These are phyloP conservation scores for Trypanosoma cruzi DNA, from an alignment of 208 protist species.

Conservation along the genomic window DNA sequence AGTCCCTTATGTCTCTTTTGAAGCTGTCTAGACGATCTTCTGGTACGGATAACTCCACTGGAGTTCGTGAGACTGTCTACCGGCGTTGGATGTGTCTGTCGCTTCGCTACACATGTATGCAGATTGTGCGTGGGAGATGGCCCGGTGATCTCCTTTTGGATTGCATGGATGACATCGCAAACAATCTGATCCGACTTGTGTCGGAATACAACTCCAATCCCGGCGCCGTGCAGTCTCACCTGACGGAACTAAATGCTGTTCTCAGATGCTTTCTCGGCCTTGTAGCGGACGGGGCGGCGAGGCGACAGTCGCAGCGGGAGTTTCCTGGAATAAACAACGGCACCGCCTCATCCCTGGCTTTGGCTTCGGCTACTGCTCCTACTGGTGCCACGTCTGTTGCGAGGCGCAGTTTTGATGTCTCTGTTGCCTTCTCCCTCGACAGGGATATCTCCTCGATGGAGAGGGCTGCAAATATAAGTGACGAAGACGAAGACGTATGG, in stretches of 20 bases:
- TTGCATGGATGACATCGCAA: slow-evolving; percentile 22
- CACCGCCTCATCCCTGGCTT: background rate
- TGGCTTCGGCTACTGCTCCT: background rate
- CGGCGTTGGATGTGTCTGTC: slow-evolving; percentile 22
- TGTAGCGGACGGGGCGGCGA: slow-evolving; percentile 5
- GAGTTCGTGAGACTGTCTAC: background rate
- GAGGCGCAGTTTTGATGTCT: slow-evolving; percentile 11
- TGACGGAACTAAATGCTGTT: slow-evolving; percentile 15
- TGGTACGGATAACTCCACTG: background rate
- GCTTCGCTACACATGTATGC: slow-evolving; percentile 26
- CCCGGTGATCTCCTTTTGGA: slow-evolving; percentile 17
- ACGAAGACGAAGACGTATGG: slow-evolving; percentile 53
- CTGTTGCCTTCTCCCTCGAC: slow-evolving; percentile 11
- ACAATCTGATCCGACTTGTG: slow-evolving; percentile 1
- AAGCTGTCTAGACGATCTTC: background rate
- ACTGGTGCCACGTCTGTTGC: background rate
- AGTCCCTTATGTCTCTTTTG: slow-evolving; percentile 16
- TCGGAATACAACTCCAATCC: slow-evolving; percentile 1
- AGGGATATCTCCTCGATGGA: background rate
- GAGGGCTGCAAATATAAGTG: background rate
- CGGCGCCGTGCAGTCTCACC: slow-evolving; percentile 12
- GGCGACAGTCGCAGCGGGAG: background rate
- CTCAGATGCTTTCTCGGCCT: slow-evolving; percentile 26
- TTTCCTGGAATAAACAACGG: background rate
- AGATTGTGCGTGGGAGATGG: slow-evolving; percentile 23